phyloP scores from a whole-genome alignment of 2,329 filamentous ascomycete species.

The Aureobasidium leucospermi region DNA sequence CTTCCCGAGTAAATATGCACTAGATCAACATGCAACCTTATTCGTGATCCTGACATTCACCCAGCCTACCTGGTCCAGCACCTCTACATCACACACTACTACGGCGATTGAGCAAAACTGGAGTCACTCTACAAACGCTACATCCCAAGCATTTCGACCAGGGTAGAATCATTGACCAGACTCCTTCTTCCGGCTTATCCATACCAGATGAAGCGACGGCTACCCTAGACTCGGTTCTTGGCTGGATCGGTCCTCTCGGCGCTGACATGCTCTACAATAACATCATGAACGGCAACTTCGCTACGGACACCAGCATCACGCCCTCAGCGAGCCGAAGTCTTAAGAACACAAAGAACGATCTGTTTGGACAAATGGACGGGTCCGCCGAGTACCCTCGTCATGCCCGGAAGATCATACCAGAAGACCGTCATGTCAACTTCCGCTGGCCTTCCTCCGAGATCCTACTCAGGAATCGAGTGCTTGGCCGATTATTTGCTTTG shows the following conservation, averaged over 20 bases:
- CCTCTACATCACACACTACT: slow-evolving; percentile 83
- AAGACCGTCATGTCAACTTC: slow-evolving; percentile 59
- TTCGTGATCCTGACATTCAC: slow-evolving; percentile 15
- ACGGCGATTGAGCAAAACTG: slow-evolving; percentile 51
- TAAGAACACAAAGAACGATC: slow-evolving; percentile 19
- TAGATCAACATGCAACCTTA: not conserved
- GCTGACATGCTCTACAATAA: slow-evolving; percentile 63
- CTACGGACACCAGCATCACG: slow-evolving; percentile 48
- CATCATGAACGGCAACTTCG: slow-evolving; percentile 56
- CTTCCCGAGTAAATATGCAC: slow-evolving; percentile 61
- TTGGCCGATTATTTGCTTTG: slow-evolving; percentile 60
- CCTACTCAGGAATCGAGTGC: slow-evolving; percentile 47
- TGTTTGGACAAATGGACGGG: slow-evolving; percentile 14
- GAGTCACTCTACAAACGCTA: slow-evolving; percentile 81
- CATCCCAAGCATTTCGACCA: slow-evolving; percentile 70
- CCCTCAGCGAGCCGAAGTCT: slow-evolving; percentile 13
- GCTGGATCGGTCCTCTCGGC: slow-evolving; percentile 55
- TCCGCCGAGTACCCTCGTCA: slow-evolving; percentile 32
- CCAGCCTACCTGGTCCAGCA: slow-evolving; percentile 72
- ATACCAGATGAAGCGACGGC: slow-evolving; percentile 38
- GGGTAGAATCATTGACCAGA: slow-evolving; percentile 65
- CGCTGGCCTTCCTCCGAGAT: slow-evolving; percentile 50
- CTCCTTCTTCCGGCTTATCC: slow-evolving; percentile 44
- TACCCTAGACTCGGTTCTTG: slow-evolving; percentile 45
- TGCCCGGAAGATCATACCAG: slow-evolving; percentile 66